Conservation (phyloP, 2,329 filamentous ascomycete species). For the Fusarium sp. region DNA sequence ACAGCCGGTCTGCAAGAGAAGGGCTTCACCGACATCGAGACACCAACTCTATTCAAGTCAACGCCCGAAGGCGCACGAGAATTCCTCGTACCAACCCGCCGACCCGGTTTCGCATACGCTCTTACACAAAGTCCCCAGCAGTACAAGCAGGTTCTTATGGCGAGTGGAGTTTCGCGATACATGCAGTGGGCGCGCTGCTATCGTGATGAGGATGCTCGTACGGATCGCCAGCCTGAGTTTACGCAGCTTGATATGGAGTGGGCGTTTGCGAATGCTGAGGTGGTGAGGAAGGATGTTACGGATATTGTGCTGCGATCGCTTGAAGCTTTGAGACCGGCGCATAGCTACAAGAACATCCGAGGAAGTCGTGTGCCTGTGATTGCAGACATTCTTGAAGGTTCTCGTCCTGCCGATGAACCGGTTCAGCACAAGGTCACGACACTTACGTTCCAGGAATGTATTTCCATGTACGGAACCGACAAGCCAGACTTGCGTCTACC, state of each 20-base stretch:
- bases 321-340: conserved; percentile 39
- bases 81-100: conserved; percentile 89
- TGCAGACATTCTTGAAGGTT: conserved; percentile 34
- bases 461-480: conserved; percentile 84
- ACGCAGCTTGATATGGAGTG: conserved; percentile 95
- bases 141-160: conserved; percentile 98
- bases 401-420: conserved; percentile 22
- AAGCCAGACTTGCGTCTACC: conserved; percentile 89
- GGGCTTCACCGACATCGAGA: conserved; percentile 84
- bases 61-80: conserved; percentile 95
- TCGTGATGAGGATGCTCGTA: conserved; percentile 90
- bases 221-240: conserved; percentile 95
- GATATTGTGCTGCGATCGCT: conserved; percentile 48
- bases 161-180: conserved; percentile 82
- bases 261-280: conserved; percentile 73
- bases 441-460: conserved; percentile 60
- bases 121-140: conserved; percentile 97
- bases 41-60: conserved; percentile 94
- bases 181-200: conserved; percentile 96
- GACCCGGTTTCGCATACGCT: conserved; percentile 81
- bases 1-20: conserved; percentile 64
- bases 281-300: conserved; percentile 48
- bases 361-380: conserved; percentile 48
- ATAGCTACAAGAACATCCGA: conserved; percentile 71
- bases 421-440: conserved; percentile 47